These are phyloP conservation scores for Phytophthora ohioensis DNA, from an alignment of 352 stramenopile species.

Conservation along the genomic window DNA sequence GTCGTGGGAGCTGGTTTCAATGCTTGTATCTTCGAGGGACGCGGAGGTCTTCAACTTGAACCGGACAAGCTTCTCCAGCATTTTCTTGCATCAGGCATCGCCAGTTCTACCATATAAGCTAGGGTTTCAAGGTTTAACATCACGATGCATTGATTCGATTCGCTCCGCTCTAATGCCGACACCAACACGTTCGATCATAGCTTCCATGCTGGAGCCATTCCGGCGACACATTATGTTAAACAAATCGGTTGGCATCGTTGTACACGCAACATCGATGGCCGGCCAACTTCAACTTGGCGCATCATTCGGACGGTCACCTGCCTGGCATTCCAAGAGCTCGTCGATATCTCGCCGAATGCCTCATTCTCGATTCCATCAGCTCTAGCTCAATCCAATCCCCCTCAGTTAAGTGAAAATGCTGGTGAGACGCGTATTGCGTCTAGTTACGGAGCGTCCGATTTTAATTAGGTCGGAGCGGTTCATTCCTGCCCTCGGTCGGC, in stretches of 20 bases:
- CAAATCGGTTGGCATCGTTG: slow-evolving; percentile 9
- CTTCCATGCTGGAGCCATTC: slow-evolving; percentile 5
- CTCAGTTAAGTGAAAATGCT: slow-evolving; percentile 10
- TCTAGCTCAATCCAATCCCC: slow-evolving; percentile 2
- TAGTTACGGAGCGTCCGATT: slow-evolving; percentile 17
- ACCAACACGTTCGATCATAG: no score
- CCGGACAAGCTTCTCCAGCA: no score
- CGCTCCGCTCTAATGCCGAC: no score
- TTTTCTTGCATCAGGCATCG: no score
- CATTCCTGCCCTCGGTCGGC: neutral
- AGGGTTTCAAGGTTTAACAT: no score
- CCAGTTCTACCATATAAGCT: no score
- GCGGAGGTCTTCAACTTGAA: no score
- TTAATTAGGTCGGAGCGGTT: slow-evolving; percentile 4
- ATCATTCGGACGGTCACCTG: slow-evolving; percentile 10
- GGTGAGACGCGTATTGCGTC: slow-evolving; percentile 24
- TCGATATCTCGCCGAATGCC: neutral
- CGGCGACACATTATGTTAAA: slow-evolving; percentile 7
- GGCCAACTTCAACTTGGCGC: slow-evolving; percentile 23
- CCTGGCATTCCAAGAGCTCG: neutral
- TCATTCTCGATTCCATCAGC: slow-evolving; percentile 24
- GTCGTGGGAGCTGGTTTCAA: no score
- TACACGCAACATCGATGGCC: slow-evolving; percentile 16
- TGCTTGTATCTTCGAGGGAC: no score
- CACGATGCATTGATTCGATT: no score